Evolutionary conservation across 2,329 filamentous ascomycete species (phyloP), one percentile per base, ranked within the genome.

Genomic region (Cladosporium sphaerospermum): DNA sequence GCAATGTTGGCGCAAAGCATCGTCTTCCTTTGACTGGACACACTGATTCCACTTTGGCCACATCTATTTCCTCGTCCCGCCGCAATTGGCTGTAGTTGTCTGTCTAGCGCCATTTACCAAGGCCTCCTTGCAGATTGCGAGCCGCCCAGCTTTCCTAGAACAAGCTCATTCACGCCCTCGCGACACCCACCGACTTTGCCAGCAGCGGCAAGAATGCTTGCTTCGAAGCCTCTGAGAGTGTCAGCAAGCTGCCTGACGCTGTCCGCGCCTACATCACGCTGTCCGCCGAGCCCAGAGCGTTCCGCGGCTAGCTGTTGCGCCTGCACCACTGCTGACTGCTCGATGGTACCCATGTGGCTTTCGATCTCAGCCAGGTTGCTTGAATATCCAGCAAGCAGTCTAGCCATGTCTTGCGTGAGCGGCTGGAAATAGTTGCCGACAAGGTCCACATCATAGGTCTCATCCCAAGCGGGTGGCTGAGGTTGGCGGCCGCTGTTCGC

Each of bases 191-290:
- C 75, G 13, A 78, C 73, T 57, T 69, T 69, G 57, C 70, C 71
- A 14, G 75, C 75, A 7, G 73, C 73, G n/a, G 69, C 67, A 40
- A 77, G 48, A 55, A 78, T 76, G 8, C 73, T 75, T n/a, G 67
- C 67, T 59, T 78, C 75, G 54, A 78, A 77, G 9, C 71, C 73
- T 54, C 71, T 69, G 52, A 78, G 59, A 37, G 73, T 73, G 36
- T 72, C 71, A 3, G 73, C 72, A 43, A 78, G 62, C 63, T 77
- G 74, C 39, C 63, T 67, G 54, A 70, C 72, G 57, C 59, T 73
- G 58, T 61, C 69, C 56, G 18, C 69, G 64, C 46, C 64, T 67
- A 50, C 52, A 16, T 50, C 47, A 10, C 47, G 47, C 44, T 45
- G 52, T 33, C 53, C 53, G 31, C 53, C 47, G 9, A 61, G 47